Base-by-base conservation (phyloP, 2,329 filamentous ascomycete species). In the Arachnomyces sp. region DNA sequence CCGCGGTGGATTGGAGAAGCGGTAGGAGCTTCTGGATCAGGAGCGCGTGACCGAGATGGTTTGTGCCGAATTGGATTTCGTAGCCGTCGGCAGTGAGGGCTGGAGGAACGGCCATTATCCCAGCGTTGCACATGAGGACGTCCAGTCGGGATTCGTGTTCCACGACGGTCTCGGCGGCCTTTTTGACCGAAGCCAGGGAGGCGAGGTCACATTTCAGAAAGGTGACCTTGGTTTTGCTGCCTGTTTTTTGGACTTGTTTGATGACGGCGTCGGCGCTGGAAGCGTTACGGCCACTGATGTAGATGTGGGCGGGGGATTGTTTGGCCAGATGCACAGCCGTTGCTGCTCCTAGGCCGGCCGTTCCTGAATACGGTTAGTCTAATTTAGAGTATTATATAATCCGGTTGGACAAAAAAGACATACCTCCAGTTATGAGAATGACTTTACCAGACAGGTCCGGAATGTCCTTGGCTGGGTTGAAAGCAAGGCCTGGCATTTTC, bases 21-120 rank as follows among this genome's bases (percentile, higher is more conserved):
- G 67, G 68, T 1, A 71, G 50, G 0, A 74, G 59, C 2, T 70
- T 57, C 29, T 66, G 67, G 7, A 62, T 70, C 9, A 73, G 49
- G 1, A 73, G 58, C 3, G 68, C 66, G 45, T 71, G 71, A n/a
- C 68, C 71, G 45, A 73, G 54, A 54, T 73, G 66, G 46, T 74
- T 73, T 7, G 66, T 71, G 25, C 67, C 71, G 42, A 73, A 67
- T 38, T 72, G 68, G 25, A 67, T 59, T 49, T 74, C 71, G 45
- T 70, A 71, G 32, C 67, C 69, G 32, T 73, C 68, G 13, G 60
- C 54, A 0, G 69, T 72, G 2, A 58, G 52, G 16, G 48, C 53
- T 31, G 51, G 50, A 0, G 61, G 53, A 1, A 50, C 16, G 14
- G 47, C 51, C 49, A 66, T 65, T 39, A 71, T 56, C 30, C 68